A percentile compares a stretch with the other conserved stretches of the same genome.
phyloP scores from a whole-genome alignment of 345 rosid genomes.

The Pelargonium nanum region DNA sequence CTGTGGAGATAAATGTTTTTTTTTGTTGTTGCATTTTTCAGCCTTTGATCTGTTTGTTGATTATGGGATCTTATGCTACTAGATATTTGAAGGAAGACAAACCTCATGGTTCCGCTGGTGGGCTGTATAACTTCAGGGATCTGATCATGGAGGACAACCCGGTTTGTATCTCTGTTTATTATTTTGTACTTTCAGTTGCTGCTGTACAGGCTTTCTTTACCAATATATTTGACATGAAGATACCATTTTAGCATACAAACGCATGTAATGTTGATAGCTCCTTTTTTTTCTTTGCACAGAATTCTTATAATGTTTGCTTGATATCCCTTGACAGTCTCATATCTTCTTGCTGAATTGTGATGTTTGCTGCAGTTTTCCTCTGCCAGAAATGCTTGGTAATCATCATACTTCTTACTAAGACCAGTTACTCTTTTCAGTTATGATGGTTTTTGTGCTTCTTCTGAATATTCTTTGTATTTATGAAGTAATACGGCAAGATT shows the following conservation, averaged over 20 bases:
- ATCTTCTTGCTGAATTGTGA: constrained; percentile 88
- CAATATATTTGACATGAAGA: not conserved
- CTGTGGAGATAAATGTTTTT: not conserved
- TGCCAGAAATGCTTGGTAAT: constrained; percentile 82
- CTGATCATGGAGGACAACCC: constrained; percentile 82
- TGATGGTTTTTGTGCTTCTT: not conserved
- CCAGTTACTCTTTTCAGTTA: constrained; percentile 1
- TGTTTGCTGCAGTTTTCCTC: constrained; percentile 92
- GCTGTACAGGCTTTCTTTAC: not conserved
- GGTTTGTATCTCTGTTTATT: constrained; percentile 26
- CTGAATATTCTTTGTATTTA: not conserved
- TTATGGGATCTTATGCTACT: constrained; percentile 4
- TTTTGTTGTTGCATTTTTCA: too few species aligned
- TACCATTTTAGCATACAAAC: too few species aligned
- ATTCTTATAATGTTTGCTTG: not conserved
- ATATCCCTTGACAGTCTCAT: constrained; percentile 54
- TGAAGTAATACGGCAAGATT: not conserved
- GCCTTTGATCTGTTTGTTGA: not conserved
- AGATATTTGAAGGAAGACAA: constrained; percentile 83
- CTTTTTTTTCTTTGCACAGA: not conserved
- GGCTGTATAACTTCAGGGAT: constrained; percentile 66
- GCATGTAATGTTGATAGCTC: not conserved
- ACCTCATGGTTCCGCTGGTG: constrained; percentile 94
- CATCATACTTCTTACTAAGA: not conserved
- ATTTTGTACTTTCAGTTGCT: constrained; percentile 3